Percentiles rank a stretch among this genome's conserved stretches.
Conservation (phyloP, 495 filamentous ascomycete genomes). For the Hypoxylon cercidicola region DNA sequence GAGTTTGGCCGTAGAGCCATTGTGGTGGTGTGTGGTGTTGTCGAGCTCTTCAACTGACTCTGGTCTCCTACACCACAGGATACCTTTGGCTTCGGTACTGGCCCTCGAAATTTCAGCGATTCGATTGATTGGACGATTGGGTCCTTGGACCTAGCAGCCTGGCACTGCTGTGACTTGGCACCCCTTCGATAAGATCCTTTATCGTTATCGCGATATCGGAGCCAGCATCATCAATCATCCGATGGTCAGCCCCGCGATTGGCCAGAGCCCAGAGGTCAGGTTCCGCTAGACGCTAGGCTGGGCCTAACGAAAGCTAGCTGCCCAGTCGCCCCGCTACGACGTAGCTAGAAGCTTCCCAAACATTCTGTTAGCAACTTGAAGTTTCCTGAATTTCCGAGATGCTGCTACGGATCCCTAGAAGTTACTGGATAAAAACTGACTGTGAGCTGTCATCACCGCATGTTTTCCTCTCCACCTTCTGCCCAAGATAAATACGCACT, state of each 20-base stretch:
- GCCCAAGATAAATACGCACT: slow-evolving; percentile 32
- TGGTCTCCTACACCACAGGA: slow-evolving; percentile 16
- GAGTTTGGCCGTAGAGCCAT: slow-evolving; percentile 43
- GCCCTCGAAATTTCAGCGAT: slow-evolving; percentile 33
- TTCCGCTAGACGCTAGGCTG: slow-evolving; percentile 11
- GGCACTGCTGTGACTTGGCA: too few species aligned
- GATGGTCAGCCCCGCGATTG: slow-evolving; percentile 20
- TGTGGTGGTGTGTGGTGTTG: slow-evolving; percentile 10
- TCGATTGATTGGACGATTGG: neutral
- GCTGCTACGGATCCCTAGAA: slow-evolving; percentile 29
- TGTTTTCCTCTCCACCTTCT: slow-evolving; percentile 36
- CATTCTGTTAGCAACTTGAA: slow-evolving; percentile 21
- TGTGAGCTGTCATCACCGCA: slow-evolving; percentile 36
- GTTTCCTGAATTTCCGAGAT: slow-evolving; percentile 35
- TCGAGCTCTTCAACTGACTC: slow-evolving; percentile 20
- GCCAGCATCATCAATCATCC: slow-evolving; percentile 6
- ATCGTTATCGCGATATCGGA: slow-evolving; percentile 9
- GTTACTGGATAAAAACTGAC: slow-evolving; percentile 11
- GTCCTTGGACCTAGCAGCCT: slow-evolving; percentile 1
- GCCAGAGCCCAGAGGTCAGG: slow-evolving; percentile 7
- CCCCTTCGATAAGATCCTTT: slow-evolving; percentile 4
- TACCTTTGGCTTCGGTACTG: too few species aligned
- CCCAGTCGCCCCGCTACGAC: slow-evolving; percentile 29
- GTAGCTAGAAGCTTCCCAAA: slow-evolving; percentile 32
- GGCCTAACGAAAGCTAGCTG: neutral